These are phyloP conservation scores for Aspergillus sp. DNA, from an alignment of 2,329 filamentous ascomycete genomes.

Conservation along the genomic window DNA sequence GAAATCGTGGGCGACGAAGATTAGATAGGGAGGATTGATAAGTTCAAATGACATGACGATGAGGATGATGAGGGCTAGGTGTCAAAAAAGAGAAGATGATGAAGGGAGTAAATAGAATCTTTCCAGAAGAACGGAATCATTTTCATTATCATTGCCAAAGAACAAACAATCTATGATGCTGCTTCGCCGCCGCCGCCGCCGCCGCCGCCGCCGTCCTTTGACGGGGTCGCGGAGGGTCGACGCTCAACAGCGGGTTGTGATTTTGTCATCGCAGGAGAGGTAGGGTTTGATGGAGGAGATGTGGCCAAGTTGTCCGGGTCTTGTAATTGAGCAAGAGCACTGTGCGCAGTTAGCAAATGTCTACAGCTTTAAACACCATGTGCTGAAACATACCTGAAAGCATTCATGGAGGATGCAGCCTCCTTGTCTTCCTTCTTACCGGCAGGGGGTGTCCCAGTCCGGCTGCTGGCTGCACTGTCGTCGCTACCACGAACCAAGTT, in stretches of 20 bases:
- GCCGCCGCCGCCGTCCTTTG: slow-evolving; percentile 36
- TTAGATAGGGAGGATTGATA: slow-evolving; percentile 20
- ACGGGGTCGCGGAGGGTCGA: slow-evolving; percentile 44
- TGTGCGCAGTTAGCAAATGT: slow-evolving; percentile 23
- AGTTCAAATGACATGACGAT: slow-evolving; percentile 17
- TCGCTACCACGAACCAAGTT: slow-evolving; percentile 72
- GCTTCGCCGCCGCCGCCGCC: slow-evolving; percentile 33
- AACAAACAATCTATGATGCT: slow-evolving; percentile 40
- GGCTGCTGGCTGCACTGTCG: slow-evolving; percentile 83
- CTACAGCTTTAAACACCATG: neutral
- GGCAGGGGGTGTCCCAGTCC: slow-evolving; percentile 81
- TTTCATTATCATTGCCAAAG: slow-evolving; percentile 39
- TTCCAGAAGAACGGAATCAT: slow-evolving; percentile 36
- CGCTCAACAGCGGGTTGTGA: slow-evolving; percentile 46
- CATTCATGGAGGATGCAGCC: slow-evolving; percentile 74
- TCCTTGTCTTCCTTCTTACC: slow-evolving; percentile 62
- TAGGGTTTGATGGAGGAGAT: slow-evolving; percentile 50
- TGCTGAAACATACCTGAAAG: slow-evolving; percentile 74
- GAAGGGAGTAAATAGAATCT: slow-evolving; percentile 27
- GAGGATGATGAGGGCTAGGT: slow-evolving; percentile 15
- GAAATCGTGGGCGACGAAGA: slow-evolving; percentile 25
- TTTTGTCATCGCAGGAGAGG: slow-evolving; percentile 49
- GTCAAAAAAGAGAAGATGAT: slow-evolving; percentile 12
- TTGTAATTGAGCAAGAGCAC: slow-evolving; percentile 50
- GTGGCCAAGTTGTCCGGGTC: slow-evolving; percentile 47